A percentile compares a stretch with the other conserved stretches of the same genome.
Conservation (phyloP, 1,139 yeast species). For the Taphrina wiesneri region DNA sequence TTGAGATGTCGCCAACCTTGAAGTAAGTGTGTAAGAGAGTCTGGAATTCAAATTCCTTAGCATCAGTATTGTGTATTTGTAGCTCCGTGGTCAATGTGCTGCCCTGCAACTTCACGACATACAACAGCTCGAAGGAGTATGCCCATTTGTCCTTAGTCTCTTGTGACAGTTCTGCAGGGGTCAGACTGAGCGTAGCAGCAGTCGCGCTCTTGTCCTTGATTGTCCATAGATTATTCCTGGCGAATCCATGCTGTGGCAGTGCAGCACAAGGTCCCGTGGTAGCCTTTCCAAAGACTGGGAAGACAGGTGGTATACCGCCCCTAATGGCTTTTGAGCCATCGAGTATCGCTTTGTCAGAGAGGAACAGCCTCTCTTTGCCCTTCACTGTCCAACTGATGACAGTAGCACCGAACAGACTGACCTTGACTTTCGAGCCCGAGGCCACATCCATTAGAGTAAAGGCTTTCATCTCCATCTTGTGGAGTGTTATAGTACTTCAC, state of each 20-base stretch:
- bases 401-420: slow-evolving; percentile 86
- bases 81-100: slow-evolving; percentile 65
- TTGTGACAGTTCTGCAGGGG: slow-evolving; percentile 72
- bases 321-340: slow-evolving; percentile 93
- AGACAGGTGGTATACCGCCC: slow-evolving; percentile 82
- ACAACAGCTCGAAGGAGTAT: slow-evolving; percentile 72
- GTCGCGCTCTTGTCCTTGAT: slow-evolving; percentile 55
- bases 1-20: slow-evolving; percentile 62
- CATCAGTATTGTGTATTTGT: slow-evolving; percentile 69
- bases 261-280: slow-evolving; percentile 50
- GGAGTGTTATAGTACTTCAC: no score
- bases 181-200: slow-evolving; percentile 83
- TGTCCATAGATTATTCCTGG: slow-evolving; percentile 62
- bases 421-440: slow-evolving; percentile 57
- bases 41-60: slow-evolving; percentile 69
- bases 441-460: slow-evolving; percentile 17
- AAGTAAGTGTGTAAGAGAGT: slow-evolving; percentile 96
- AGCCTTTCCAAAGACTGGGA: slow-evolving; percentile 72
- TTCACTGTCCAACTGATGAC: slow-evolving; percentile 74
- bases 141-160: slow-evolving; percentile 62
- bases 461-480: slow-evolving; percentile 28
- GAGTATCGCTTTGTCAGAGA: slow-evolving; percentile 69
- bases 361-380: slow-evolving; percentile 72
- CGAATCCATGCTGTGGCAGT: slow-evolving; percentile 96
- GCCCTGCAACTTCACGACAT: slow-evolving; percentile 60